Evolutionary conservation across 2,329 filamentous ascomycete genomes (phyloP).

Genomic region (Aureobasidium sp.): DNA sequence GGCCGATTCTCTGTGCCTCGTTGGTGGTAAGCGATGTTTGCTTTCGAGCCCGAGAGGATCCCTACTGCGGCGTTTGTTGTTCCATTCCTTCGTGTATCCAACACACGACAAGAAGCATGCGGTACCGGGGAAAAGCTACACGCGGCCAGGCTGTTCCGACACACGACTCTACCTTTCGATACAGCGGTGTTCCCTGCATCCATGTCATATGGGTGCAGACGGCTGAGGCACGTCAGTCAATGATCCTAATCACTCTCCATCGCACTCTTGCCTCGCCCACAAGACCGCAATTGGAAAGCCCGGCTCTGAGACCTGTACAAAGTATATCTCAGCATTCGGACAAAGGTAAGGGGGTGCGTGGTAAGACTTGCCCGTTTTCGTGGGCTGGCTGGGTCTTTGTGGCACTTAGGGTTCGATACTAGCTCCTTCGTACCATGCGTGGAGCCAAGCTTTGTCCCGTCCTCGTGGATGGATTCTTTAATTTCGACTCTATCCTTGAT

Average conservation of each 20-base stretch:
- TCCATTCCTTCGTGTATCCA: background rate
- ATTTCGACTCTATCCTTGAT: background rate
- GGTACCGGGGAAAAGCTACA: background rate
- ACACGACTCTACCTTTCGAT: background rate
- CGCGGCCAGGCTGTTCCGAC: background rate
- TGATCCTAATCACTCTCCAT: background rate
- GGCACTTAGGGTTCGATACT: background rate
- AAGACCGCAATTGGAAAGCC: background rate
- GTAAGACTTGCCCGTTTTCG: constrained; percentile 5
- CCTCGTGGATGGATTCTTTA: background rate
- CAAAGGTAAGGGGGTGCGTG: background rate
- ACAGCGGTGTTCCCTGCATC: background rate
- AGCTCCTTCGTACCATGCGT: background rate
- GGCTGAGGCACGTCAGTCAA: background rate
- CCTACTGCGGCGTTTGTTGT: background rate
- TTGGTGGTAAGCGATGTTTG: background rate
- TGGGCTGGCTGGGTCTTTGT: background rate
- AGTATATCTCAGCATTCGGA: background rate
- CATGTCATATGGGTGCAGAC: background rate
- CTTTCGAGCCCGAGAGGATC: background rate
- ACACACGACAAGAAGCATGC: background rate
- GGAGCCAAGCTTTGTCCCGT: constrained; percentile 1
- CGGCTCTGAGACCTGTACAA: background rate
- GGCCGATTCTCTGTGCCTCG: background rate
- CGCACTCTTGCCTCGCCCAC: too few species aligned